These are phyloP conservation scores for Aspergillus sp. DNA, from an alignment of 2,329 filamentous ascomycete species.

Conservation along the genomic window DNA sequence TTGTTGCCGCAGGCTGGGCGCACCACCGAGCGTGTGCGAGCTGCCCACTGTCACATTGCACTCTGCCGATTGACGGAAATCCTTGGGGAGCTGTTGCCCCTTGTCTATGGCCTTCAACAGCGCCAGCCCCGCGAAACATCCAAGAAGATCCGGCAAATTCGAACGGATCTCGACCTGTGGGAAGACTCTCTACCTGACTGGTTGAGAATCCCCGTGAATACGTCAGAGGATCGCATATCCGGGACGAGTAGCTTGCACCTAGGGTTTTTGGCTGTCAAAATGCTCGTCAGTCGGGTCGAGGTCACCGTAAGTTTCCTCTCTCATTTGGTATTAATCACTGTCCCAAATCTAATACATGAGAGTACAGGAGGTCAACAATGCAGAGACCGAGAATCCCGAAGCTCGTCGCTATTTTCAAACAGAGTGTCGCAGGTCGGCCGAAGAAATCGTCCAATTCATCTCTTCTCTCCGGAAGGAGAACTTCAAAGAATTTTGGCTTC, in stretches of 20 bases:
- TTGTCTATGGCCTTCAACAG: slow-evolving; percentile 47
- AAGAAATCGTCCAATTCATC: slow-evolving; percentile 52
- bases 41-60: slow-evolving; percentile 53
- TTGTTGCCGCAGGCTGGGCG: slow-evolving; percentile 36
- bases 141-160: slow-evolving; percentile 46
- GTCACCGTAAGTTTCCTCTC: slow-evolving; percentile 39
- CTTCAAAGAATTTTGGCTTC: slow-evolving; percentile 55
- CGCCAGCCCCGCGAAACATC: slow-evolving; percentile 44
- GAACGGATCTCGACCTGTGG: slow-evolving; percentile 47
- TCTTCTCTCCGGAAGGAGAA: slow-evolving; percentile 47
- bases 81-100: slow-evolving; percentile 45
- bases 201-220: slow-evolving; percentile 36
- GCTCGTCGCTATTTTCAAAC: slow-evolving; percentile 51
- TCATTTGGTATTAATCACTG: not conserved
- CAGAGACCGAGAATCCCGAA: slow-evolving; percentile 46
- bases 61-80: slow-evolving; percentile 53
- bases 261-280: slow-evolving; percentile 46
- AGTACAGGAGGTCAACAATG: slow-evolving; percentile 43
- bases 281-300: slow-evolving; percentile 49
- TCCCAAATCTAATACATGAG: not conserved
- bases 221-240: slow-evolving; percentile 35
- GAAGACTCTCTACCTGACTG: slow-evolving; percentile 46
- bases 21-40: slow-evolving; percentile 43
- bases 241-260: slow-evolving; percentile 47
- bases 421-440: slow-evolving; percentile 44